These are phyloP conservation scores for Fusarium robinianum DNA, from an alignment of 2,329 filamentous ascomycete genomes.

Conservation along the genomic window DNA sequence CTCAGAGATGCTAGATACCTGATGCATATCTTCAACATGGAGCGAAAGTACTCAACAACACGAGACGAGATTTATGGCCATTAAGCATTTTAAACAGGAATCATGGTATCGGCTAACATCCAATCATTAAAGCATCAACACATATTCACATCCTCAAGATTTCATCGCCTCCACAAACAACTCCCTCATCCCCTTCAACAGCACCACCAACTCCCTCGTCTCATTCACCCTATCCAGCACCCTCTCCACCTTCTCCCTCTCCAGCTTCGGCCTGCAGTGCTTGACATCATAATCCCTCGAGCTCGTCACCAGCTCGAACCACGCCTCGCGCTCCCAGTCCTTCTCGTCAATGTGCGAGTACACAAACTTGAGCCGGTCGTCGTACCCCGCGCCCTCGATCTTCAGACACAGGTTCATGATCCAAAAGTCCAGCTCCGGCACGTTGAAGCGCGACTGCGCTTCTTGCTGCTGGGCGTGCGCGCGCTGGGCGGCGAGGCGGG, in stretches of 20 bases:
- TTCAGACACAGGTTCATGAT: conserved; percentile 84
- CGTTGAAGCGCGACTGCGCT: conserved; percentile 83
- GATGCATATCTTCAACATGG: too few species aligned
- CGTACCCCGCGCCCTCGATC: conserved; percentile 85
- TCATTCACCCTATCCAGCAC: conserved; percentile 83
- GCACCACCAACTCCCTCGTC: conserved; percentile 68
- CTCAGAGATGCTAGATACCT: too few species aligned
- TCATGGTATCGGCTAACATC: too few species aligned
- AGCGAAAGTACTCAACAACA: too few species aligned
- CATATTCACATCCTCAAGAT: conserved; percentile 42
- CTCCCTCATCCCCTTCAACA: conserved; percentile 83
- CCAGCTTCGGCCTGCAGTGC: conserved; percentile 80
- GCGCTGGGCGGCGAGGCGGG: conserved; percentile 71
- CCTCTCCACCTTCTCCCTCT: conserved; percentile 75
- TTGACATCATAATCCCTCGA: conserved; percentile 83
- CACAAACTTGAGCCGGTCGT: conserved; percentile 86
- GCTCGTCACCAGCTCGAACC: conserved; percentile 87
- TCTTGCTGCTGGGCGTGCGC: conserved; percentile 76
- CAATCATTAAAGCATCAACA: conserved; percentile 19
- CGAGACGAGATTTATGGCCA: too few species aligned
- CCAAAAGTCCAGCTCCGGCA: conserved; percentile 95
- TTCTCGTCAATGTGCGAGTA: conserved; percentile 86
- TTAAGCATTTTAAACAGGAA: too few species aligned
- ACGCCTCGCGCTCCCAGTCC: conserved; percentile 86
- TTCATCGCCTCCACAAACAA: conserved; percentile 72